Base-by-base conservation (phyloP, 139 green algal species). In the Tetradesmus lagerheimii region DNA sequence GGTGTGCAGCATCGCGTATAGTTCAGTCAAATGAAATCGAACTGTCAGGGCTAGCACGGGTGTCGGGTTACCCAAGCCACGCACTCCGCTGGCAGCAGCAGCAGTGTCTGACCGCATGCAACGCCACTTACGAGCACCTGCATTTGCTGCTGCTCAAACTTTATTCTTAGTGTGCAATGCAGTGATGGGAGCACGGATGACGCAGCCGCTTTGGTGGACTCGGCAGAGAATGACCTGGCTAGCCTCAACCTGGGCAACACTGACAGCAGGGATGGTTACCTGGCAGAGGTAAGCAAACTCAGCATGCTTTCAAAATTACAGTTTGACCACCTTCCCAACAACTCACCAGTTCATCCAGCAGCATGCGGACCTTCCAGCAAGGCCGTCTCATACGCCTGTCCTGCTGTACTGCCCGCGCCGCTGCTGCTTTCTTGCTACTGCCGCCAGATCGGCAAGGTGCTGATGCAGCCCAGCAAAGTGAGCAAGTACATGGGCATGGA, bases 401-500 rank as follows among this genome's bases (percentile, higher is more conserved):
- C 47, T 62, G 47, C 47, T 37, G 34, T 80, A 38, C 34, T 85
- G 47, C 53, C 64, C 11, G 0, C 9, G 23, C 5, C 53, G 34
- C 27, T n/a, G 8, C 41, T n/a, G 6, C 15, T 78, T 11, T 8
- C 43, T 15, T n/a, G 8, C 41, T n/a, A 16, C 15, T 78, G 50
- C 43, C 43, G 43, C 41, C 92, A 96, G 94, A 89, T 93, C 29
- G 88, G 95, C 16, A 88, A 94, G 67, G 89, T 93, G 75, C 88
- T 93, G 29, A 96, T 85, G 43, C 39, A 75, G 80, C 64, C 95
- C 47, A 91, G 80, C 31, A 93, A 90, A 80, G 95, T 96, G 92
- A 91, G 89, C 64, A 91, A 97, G 89, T 99, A 98, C 89, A 95
- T 99, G 31, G 97, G 97, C 38, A 97, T 96, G 89, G 97, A 99